Conservation (phyloP, 2,329 filamentous ascomycete genomes). For the Celoporthe dispersa region DNA sequence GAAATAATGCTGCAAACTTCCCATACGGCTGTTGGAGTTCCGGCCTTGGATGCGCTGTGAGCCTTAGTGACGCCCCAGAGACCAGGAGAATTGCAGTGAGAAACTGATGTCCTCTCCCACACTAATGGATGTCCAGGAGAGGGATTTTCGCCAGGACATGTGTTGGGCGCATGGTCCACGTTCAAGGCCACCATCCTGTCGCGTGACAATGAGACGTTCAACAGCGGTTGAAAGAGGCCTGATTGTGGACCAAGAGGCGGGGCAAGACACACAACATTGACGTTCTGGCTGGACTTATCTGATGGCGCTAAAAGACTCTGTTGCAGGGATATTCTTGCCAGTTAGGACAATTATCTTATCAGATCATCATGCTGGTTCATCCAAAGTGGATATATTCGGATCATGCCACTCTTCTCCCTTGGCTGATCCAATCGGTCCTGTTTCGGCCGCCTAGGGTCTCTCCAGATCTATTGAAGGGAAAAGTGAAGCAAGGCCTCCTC, state of each 20-base stretch:
- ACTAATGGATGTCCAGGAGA: not conserved
- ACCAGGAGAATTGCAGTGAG: not conserved
- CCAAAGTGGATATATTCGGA: constrained; percentile 1
- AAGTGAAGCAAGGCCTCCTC: constrained; percentile 6
- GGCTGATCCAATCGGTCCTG: constrained; percentile 19
- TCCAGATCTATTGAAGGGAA: not conserved
- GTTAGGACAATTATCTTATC: constrained; percentile 24
- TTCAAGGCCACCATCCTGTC: not conserved
- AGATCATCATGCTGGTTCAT: constrained; percentile 22
- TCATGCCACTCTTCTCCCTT: constrained; percentile 4
- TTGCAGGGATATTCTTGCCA: not conserved
- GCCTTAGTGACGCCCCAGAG: not conserved
- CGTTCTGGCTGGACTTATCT: constrained; percentile 22
- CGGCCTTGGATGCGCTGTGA: not conserved
- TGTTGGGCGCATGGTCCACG: not conserved
- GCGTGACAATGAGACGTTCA: not conserved
- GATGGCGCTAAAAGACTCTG: constrained; percentile 20
- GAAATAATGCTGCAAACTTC: not conserved
- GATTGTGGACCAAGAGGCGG: not conserved
- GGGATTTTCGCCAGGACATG: not conserved
- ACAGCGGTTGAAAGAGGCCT: not conserved
- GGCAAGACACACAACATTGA: not conserved
- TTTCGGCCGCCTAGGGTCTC: constrained; percentile 15
- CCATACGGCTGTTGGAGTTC: not conserved
- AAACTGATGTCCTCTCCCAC: not conserved